Evolutionary conservation across 441 rosid genomes (phyloP), one percentile per base, ranked within the genome.

Genomic region (Populus tomentosa): DNA sequence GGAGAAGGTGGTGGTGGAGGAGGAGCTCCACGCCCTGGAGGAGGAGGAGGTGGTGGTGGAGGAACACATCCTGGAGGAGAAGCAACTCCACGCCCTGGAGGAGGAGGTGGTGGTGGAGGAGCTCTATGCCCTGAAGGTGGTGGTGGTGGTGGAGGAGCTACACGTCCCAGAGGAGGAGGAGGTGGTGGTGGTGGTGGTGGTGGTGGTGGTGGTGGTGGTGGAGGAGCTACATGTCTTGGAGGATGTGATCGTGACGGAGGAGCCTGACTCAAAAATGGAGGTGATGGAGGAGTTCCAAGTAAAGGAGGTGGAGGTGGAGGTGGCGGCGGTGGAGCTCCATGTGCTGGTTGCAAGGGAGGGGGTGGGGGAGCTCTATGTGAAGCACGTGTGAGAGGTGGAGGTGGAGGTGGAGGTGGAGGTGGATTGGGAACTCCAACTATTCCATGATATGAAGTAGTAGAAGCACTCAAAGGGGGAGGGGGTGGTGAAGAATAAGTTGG

Each of bases 341-440:
- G 70, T 26, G 24, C 5, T 9, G 71, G 59, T 6, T 50, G 20
- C 59, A 18, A 16, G 77, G 0, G 73, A 42, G 30, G 35, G 35
- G 77, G 24, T 7, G 84, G 80, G 8, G 82, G 80, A 26, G 0
- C 42, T n/a, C 64, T 70, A 70, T 6, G n/a, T 38, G 28, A 2
- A 56, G 21, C n/a, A 0, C 62, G 38, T 6, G 74, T 21, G 24
- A 69, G 81, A 21, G 83, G 85, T 10, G 80, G 80, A 16, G 84
- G 75, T 7, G 80, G 82, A 42, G 87, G 78, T 3, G 85, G 75
- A 4, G 86, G 81, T 10, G 81, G 81, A 11, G 83, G 75, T 7
- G 80, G 82, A 42, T 0, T 50, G 77, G 16, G 81, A 74, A 61
- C 26, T 20, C 71, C 71, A 73, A 16, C 68, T 40, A 46, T 66